Conservation (phyloP, 441 rosid genomes). For the Populus trichocarpa region DNA sequence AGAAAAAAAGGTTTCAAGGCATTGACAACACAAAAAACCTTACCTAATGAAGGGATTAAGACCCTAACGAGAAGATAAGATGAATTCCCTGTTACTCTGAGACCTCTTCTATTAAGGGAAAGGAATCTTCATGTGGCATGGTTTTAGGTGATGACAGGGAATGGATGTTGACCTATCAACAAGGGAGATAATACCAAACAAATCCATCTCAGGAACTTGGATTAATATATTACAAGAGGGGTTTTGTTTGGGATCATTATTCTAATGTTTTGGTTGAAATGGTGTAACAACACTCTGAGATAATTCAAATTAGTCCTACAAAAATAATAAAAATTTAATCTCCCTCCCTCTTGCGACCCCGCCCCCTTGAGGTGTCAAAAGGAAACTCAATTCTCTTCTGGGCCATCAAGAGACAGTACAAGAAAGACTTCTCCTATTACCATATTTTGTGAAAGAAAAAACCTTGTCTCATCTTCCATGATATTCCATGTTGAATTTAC, state of each 20-base stretch:
- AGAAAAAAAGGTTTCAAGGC: not conserved
- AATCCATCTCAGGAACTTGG: slow-evolving; percentile 42
- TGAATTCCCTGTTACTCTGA: not conserved
- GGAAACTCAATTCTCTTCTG: slow-evolving; percentile 11
- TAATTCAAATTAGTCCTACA: not conserved
- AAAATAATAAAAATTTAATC: not conserved
- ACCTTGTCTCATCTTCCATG: slow-evolving; percentile 31
- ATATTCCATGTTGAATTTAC: slow-evolving; percentile 23
- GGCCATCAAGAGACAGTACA: not conserved
- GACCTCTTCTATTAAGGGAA: slow-evolving; percentile 52
- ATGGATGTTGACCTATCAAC: slow-evolving; percentile 95
- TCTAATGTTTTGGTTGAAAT: slow-evolving; percentile 40
- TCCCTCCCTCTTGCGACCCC: not conserved
- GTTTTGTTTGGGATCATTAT: slow-evolving; percentile 30
- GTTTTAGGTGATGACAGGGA: slow-evolving; percentile 91
- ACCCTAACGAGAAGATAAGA: slow-evolving; percentile 17
- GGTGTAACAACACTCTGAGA: slow-evolving; percentile 16
- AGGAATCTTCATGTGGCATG: slow-evolving; percentile 80
- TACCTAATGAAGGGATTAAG: slow-evolving; percentile 20
- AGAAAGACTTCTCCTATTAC: slow-evolving; percentile 1
- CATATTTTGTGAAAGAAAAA: slow-evolving; percentile 17
- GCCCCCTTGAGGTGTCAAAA: slow-evolving; percentile 23
- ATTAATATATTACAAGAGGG: slow-evolving; percentile 34
- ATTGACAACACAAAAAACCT: slow-evolving; percentile 18
- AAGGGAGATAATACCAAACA: slow-evolving; percentile 83